A percentile compares a stretch with the other conserved stretches of the same genome.
Evolutionary conservation across 805 yeast species (phyloP).

Genomic region (Metschnikowia dekortorum): DNA sequence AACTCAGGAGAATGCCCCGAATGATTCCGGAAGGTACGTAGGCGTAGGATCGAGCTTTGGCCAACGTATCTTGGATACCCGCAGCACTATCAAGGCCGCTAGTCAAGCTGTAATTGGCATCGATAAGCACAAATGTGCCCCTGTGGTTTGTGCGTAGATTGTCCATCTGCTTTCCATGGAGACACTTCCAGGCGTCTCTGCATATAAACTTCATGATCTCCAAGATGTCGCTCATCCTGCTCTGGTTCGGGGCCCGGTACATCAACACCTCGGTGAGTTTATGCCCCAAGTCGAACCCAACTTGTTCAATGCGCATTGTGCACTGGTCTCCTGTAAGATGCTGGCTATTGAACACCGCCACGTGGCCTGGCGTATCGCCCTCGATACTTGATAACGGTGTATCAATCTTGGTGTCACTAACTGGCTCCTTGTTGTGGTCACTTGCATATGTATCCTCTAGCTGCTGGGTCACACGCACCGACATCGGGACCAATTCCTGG

Average conservation of each 20-base stretch:
- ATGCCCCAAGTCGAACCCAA: conserved; percentile 69
- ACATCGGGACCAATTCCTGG: conserved; percentile 72
- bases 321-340: conserved; percentile 45
- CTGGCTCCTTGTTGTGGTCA: neutral
- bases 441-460: conserved; percentile 17
- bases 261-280: conserved; percentile 48
- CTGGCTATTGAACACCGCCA: conserved; percentile 34
- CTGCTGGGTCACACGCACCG: conserved; percentile 56
- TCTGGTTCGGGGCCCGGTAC: conserved; percentile 33
- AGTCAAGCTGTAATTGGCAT: conserved; percentile 56
- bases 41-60: conserved; percentile 45
- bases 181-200: conserved; percentile 80
- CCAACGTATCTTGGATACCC: conserved; percentile 42
- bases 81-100: conserved; percentile 44
- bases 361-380: conserved; percentile 41
- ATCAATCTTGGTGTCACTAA: conserved; percentile 21
- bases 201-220: conserved; percentile 91
- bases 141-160: conserved; percentile 89
- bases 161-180: conserved; percentile 85
- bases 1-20: conserved; percentile 63
- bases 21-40: conserved; percentile 77
- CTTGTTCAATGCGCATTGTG: conserved; percentile 55
- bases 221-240: conserved; percentile 57
- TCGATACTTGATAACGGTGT: conserved; percentile 26
- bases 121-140: conserved; percentile 76